Evolutionary conservation across 2,329 filamentous ascomycete genomes (phyloP), one percentile per base, ranked within the genome.

Genomic region (Rhinocladiella mackenziei): DNA sequence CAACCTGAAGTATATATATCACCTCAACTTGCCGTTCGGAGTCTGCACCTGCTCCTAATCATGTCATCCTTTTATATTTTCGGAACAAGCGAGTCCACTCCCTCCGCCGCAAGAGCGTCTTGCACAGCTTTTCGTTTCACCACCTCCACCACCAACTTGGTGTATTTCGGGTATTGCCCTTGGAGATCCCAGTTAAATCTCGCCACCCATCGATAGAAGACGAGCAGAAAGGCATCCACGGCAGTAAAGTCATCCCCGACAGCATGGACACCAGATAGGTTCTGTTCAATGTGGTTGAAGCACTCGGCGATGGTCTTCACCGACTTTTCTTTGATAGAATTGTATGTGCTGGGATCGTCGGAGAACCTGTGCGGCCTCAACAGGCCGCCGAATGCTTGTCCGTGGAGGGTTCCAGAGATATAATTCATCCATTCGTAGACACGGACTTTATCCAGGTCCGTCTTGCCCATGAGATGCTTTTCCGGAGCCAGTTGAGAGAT

Each of bases 401-500:
- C 57, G 45, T 67, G 63, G 5, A 67, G 14, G 0, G 57, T 60
- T 0, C 61, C 61, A 3, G 61, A 60, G 1, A 67, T 22, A 50
- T 57, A 68, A 35, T 57, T 60, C 34, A 65, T 34, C 65, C 65
- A 67, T 43, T 67, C 65, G 19, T 61, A 61, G 2, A 58, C 52
- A 5, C 60, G 58, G 10, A 61, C 48, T 1, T 38, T 59, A 9
- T 67, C 62, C 2, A 64, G 19, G 1, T 45, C 46, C 1, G 56
- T 61, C 18, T 39, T 49, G 7, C 64, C 64, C 17, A 65, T 30
- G 14, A 67, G 41, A 5, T 60, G 45, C 5, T 45, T 44, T 2
- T 60, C 52, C 1, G 62, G 60, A 2, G 35, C 55, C 2, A 67
- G 54, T 2, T 60, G 54, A 3, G 62, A 56, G 28, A 67, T 60